These are phyloP conservation scores for Clavispora asparagi DNA, from an alignment of 805 yeast species.

Conservation along the genomic window DNA sequence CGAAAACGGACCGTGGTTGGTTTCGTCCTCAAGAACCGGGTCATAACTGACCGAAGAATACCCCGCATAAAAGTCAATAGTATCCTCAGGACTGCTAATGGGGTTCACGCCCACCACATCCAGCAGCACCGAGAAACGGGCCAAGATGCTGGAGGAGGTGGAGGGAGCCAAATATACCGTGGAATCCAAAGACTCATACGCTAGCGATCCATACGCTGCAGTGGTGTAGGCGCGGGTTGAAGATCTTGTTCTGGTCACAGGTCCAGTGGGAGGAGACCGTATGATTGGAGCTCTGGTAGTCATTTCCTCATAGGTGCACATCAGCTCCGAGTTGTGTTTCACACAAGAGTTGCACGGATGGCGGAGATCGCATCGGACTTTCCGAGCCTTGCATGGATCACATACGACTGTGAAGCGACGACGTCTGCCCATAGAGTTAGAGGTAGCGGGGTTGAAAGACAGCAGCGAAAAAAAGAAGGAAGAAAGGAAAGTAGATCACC, in stretches of 20 bases:
- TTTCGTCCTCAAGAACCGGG: constrained; percentile 8
- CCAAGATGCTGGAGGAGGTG: constrained; percentile 2
- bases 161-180: constrained; percentile 7
- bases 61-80: constrained; percentile 8
- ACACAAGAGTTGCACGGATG: constrained; percentile 13
- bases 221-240: neutral
- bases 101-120: constrained; percentile 13
- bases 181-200: neutral
- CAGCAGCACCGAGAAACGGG: constrained; percentile 1
- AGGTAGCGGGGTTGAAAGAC: too few relatives aligned
- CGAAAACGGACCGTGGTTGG: constrained; percentile 15
- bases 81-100: constrained; percentile 1
- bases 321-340: constrained; percentile 8
- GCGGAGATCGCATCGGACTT: constrained; percentile 14
- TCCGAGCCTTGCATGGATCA: constrained; percentile 8
- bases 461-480: too few relatives aligned
- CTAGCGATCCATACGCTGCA: neutral
- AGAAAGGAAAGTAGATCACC: too few relatives aligned
- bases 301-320: constrained; percentile 8
- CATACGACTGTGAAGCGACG: constrained; percentile 2
- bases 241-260: neutral
- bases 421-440: neutral
- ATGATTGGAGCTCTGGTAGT: neutral
- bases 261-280: too few relatives aligned
- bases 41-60: constrained; percentile 6